A percentile compares a stretch with the other conserved stretches of the same genome.
These are phyloP conservation scores for Penicillium sp. DNA, from an alignment of 2,329 filamentous ascomycete genomes.

Conservation along the genomic window DNA sequence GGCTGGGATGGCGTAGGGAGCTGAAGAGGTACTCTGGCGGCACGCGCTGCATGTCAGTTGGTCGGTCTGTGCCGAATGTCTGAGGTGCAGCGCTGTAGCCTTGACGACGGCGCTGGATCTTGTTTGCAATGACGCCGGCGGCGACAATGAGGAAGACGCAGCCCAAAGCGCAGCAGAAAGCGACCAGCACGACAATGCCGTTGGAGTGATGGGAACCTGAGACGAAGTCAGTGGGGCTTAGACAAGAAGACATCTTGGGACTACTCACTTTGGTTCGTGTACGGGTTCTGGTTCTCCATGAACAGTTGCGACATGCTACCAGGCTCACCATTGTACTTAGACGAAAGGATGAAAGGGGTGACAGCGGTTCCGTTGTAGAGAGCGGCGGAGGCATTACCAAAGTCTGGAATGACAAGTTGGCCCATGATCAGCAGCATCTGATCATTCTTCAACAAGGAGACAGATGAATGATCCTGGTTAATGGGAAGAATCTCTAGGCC, in stretches of 20 bases:
- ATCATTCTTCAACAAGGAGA: conserved; percentile 65
- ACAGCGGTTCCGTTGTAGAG: conserved; percentile 83
- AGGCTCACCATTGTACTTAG: conserved; percentile 63
- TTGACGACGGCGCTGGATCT: conserved; percentile 52
- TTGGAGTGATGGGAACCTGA: conserved; percentile 46
- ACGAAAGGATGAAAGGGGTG: conserved; percentile 79
- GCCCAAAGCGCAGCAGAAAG: conserved; percentile 52
- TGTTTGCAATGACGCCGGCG: conserved; percentile 52
- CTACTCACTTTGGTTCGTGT: conserved; percentile 64
- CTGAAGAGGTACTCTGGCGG: conserved; percentile 53
- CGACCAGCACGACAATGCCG: conserved; percentile 51
- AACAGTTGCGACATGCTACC: conserved; percentile 83
- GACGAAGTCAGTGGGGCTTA: conserved; percentile 11
- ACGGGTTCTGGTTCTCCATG: conserved; percentile 77
- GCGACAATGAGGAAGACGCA: conserved; percentile 54
- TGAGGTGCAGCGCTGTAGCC: conserved; percentile 52
- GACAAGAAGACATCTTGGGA: conserved; percentile 16
- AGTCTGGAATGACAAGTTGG: conserved; percentile 71
- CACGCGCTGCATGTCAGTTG: conserved; percentile 50
- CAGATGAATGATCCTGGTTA: conserved; percentile 67
- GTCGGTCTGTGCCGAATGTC: conserved; percentile 50
- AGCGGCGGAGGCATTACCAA: conserved; percentile 82
- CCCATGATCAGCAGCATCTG: conserved; percentile 85
- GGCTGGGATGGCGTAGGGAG: conserved; percentile 41
- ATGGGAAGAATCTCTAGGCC: conserved; percentile 81